Base-by-base conservation (phyloP, 2,329 filamentous ascomycete species). In the Diaporthe citriasiana region DNA sequence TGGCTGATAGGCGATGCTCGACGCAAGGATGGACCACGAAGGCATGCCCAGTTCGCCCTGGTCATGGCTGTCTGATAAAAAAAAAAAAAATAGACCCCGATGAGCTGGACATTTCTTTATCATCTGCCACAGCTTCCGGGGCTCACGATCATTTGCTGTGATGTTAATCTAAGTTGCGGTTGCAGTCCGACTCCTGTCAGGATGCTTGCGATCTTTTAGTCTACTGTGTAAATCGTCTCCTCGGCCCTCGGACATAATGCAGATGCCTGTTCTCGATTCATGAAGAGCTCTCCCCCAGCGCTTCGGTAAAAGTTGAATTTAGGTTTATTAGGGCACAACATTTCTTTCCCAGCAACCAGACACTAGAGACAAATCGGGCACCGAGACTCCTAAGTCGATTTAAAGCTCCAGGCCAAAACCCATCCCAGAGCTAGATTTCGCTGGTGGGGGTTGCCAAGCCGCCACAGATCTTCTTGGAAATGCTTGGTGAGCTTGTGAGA, bases 401-500 rank as follows among this genome's bases (percentile, higher is more conserved):
- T 68, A n/a, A 68, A 47, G 63, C 47, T 38, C 63, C 15, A 68
- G 33, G 33, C 63, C 47, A 40, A 53, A 53, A 12, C 63, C 33
- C 63, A 53, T 40, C 5, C 15, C n/a, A 27, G 47, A 66, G 63
- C 45, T 68, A 51, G 33, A 22, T 22, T 25, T 40, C 27, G 33
- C 15, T 40, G 30, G 45, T 68, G 47, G 45, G 45, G 45, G 45
- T 30, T n/a, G 25, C 60, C 45, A 51, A 66, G 45, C 45, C 33
- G 33, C 63, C n/a, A 40, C 5, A 53, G 33, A 40, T 40, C 33
- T 30, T 53, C 63, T 68, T 53, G n/a, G 33, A 40, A 68, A 40
- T 68, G 45, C 63, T 68, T 68, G 63, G 47, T 68, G 63, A 68
- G 63, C 63, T 68, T 53, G 47, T 51, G 17, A 35, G 45, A 33